phyloP scores from a whole-genome alignment of 371 early-diverging fungal species.

The Mucor ambiguus region DNA sequence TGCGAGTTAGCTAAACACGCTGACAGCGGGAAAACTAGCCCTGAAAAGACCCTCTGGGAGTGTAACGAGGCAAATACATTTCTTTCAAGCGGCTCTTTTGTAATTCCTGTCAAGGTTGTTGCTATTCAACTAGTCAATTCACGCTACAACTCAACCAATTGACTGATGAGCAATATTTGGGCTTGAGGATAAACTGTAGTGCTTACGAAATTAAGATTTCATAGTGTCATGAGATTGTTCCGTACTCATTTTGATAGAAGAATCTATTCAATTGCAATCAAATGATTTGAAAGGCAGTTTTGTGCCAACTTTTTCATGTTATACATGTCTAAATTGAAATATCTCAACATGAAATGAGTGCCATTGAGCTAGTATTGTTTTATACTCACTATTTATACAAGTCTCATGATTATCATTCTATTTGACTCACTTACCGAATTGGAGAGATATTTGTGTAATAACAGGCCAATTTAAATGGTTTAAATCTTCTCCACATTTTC shows the following conservation, averaged over 20 bases:
- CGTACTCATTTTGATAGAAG: neutral
- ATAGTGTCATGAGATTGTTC: neutral
- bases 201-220: neutral
- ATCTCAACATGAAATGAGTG: too few relatives aligned
- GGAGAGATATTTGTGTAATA: neutral
- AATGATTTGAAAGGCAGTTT: neutral
- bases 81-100: neutral
- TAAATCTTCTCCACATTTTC: neutral
- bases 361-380: neutral
- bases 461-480: neutral
- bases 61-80: neutral
- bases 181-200: neutral
- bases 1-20: neutral
- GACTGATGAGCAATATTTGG: neutral
- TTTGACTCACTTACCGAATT: neutral
- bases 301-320: neutral
- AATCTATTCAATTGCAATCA: neutral
- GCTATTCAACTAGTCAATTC: neutral
- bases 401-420: neutral
- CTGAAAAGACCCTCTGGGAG: neutral
- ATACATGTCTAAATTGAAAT: neutral
- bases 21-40: neutral
- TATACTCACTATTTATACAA: neutral
- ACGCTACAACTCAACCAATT: neutral
- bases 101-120: neutral